Evolutionary conservation across 768 basidiomycete genomes (phyloP).

Genomic region (Mycena capillaripes): DNA sequence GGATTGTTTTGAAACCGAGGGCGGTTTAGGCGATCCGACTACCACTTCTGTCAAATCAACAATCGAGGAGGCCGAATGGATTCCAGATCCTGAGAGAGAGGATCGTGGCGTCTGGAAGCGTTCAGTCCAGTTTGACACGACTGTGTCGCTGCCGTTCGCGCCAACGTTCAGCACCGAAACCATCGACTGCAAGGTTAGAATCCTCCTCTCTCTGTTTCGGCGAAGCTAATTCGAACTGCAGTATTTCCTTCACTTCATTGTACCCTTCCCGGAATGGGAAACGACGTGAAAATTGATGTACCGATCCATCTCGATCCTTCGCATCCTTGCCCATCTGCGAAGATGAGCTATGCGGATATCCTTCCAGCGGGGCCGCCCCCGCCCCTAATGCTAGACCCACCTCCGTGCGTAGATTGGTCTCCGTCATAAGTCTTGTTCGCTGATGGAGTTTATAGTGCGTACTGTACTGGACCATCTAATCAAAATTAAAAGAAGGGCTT

Average conservation of each 20-base stretch:
- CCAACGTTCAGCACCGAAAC: slow-evolving; percentile 33
- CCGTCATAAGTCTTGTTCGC: neutral
- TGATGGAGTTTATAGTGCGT: neutral
- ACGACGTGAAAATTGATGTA: slow-evolving; percentile 26
- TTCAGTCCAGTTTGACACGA: slow-evolving; percentile 24
- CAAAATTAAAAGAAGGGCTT: neutral
- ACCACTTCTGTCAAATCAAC: slow-evolving; percentile 3
- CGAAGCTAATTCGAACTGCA: neutral
- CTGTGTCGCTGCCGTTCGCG: slow-evolving; percentile 26
- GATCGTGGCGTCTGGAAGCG: slow-evolving; percentile 34
- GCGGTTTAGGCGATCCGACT: slow-evolving; percentile 26
- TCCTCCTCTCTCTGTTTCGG: neutral
- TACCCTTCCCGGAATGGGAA: slow-evolving; percentile 30
- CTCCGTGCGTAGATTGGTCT: slow-evolving; percentile 22
- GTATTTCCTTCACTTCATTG: slow-evolving; percentile 17
- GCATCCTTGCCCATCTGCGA: slow-evolving; percentile 1
- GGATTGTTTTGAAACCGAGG: slow-evolving; percentile 6
- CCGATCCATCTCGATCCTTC: slow-evolving; percentile 31
- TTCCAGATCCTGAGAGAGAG: slow-evolving; percentile 24
- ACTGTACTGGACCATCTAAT: neutral
- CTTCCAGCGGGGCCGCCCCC: slow-evolving; percentile 19
- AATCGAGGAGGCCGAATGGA: slow-evolving; percentile 25
- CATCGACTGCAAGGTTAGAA: slow-evolving; percentile 29
- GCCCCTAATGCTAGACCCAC: slow-evolving; percentile 4
- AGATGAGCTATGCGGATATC: slow-evolving; percentile 25